A percentile compares a stretch with the other conserved stretches of the same genome.
These are phyloP conservation scores for Rhodotorula diobovata DNA, from an alignment of 768 basidiomycete genomes.

Conservation along the genomic window DNA sequence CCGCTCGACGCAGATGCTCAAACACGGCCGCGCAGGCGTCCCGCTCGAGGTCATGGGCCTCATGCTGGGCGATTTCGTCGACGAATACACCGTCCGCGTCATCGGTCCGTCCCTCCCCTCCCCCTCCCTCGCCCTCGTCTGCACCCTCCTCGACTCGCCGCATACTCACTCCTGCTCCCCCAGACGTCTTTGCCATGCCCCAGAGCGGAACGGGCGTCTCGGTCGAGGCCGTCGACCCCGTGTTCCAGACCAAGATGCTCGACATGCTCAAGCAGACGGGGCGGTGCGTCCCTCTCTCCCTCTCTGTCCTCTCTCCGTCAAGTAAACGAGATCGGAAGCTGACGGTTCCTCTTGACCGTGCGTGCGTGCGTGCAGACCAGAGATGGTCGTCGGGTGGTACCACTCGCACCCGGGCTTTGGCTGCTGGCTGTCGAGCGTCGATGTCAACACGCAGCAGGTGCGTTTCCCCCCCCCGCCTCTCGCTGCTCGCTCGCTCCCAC, in stretches of 20 bases:
- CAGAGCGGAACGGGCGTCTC: conserved; percentile 96
- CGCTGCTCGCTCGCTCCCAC: neutral
- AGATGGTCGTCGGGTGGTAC: conserved; percentile 99
- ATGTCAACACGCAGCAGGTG: conserved; percentile 98
- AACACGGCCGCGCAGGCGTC: conserved; percentile 96
- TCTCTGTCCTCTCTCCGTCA: conserved; percentile 26
- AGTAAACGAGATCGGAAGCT: neutral
- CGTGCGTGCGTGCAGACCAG: conserved; percentile 58
- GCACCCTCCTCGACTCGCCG: neutral
- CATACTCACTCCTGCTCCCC: conserved; percentile 51
- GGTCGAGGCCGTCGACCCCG: conserved; percentile 90
- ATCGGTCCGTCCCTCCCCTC: conserved; percentile 28
- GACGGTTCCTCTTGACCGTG: conserved; percentile 17
- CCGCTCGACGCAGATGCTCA: conserved; percentile 71
- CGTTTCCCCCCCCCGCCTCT: conserved; percentile 31
- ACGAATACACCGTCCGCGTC: conserved; percentile 67
- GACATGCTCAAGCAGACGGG: conserved; percentile 99
- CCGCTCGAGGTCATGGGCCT: conserved; percentile 99
- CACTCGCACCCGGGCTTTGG: conserved; percentile 99
- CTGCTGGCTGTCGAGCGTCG: conserved; percentile 97
- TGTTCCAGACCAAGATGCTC: conserved; percentile 96
- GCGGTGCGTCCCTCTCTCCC: conserved; percentile 55
- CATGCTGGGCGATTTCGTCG: conserved; percentile 96
- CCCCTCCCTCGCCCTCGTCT: no score
- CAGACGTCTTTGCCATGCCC: conserved; percentile 99